Base-by-base conservation (phyloP, 805 yeast species). In the Metschnikowia cubensis region DNA sequence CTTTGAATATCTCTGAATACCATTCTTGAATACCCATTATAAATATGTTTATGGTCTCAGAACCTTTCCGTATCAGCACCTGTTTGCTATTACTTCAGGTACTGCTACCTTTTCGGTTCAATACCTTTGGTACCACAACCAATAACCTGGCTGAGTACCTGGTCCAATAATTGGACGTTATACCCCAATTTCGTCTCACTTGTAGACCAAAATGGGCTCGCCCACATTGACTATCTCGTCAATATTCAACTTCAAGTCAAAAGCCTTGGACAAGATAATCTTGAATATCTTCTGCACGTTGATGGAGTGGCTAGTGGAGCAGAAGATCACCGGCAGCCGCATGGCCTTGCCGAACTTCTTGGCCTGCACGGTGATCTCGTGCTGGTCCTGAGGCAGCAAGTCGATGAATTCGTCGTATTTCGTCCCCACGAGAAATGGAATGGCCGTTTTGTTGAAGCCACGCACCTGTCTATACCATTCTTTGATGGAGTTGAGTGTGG, bases 381-480 rank as follows among this genome's bases (percentile, higher is more conserved):
- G 79, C 64, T 92, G 97, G 60, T 91, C 95, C 49, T 81, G 85
- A 35, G 78, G 81, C 42, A 91, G 81, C 66, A 89, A 69, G 56
- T 87, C 90, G 29, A 88, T 83, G 66, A 92, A 91, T 54, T 83
- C 71, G 64, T 92, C 99, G 67, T 87, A 92, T 64, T 92, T 92
- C 1, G 99, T 92, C 3, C 99, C 99, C 2, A 92, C 86, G 42
- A 92, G 73, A 51, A 92, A 81, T 3, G 97, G 96, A 42, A 92
- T 86, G 7, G 97, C 97, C 0, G 91, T 85, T 62, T 84, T 82
- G 68, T 92, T 92, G 63, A 89, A 84, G 0, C 96, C 95, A 46
- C 96, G 74, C 0, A 95, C 92, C 62, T 88, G 96, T 53, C 95
- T 74, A 65, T 90, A 92, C 99, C 98, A 92, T 61, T 90, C 96